These are phyloP conservation scores for Chionographis japonica DNA, from an alignment of 106 monocot genomes.

Conservation along the genomic window DNA sequence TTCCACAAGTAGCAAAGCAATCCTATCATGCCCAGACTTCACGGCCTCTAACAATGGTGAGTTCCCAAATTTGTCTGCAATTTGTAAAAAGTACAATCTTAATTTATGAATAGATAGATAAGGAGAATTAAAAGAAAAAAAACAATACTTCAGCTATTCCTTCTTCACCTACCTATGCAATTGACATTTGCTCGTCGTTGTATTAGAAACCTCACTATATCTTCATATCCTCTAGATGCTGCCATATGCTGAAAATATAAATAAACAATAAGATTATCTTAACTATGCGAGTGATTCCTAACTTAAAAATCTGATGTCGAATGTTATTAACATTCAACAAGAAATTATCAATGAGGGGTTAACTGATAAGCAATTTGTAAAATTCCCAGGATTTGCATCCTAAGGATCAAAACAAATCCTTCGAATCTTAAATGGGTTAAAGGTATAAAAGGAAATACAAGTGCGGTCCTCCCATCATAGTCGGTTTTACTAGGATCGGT, in stretches of 20 bases:
- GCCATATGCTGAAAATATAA: constrained; percentile 49
- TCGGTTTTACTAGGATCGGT: constrained; percentile 65
- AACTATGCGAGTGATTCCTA: too few species aligned
- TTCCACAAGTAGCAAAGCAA: constrained; percentile 38
- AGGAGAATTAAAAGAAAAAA: neutral
- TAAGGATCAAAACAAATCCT: neutral
- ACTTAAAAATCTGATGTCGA: too few species aligned
- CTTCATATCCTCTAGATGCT: constrained; percentile 63
- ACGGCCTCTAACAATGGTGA: constrained; percentile 66
- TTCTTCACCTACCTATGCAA: constrained; percentile 36
- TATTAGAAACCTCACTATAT: constrained; percentile 55
- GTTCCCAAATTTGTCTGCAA: constrained; percentile 65
- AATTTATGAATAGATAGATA: neutral
- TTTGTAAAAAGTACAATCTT: constrained; percentile 4
- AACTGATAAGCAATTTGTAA: neutral
- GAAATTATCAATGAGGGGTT: too few species aligned
- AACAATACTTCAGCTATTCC: neutral
- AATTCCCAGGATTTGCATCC: neutral
- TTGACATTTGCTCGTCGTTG: constrained; percentile 48
- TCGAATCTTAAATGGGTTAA: neutral
- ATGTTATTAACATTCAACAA: too few species aligned
- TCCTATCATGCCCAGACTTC: constrained; percentile 55
- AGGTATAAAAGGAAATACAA: constrained; percentile 25
- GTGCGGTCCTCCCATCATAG: constrained; percentile 70
- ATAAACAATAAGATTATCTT: too few species aligned